Base-by-base conservation (phyloP, 805 yeast genomes). In the Yamadazyma tumulicola region DNA sequence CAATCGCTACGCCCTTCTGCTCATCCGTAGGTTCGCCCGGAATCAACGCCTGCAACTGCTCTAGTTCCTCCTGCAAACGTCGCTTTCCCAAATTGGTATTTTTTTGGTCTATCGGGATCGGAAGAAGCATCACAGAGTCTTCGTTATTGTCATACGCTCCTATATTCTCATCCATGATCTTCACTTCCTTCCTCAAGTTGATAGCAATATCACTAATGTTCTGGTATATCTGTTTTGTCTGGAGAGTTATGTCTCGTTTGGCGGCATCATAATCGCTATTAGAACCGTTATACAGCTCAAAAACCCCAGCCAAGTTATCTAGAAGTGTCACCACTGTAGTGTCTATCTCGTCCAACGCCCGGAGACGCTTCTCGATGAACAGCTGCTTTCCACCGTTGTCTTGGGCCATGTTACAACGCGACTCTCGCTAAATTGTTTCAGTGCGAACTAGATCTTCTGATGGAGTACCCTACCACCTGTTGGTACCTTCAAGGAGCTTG, bases 51-150 rank as follows among this genome's bases (percentile, higher is more conserved):
- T 42, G 36, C 41, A 50, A 42, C 12, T 46, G 46, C 21, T 31
- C 38, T 34, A 78, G 40, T 46, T 77, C 78, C 28, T 67, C 69
- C 7, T 64, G 57, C 32, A 82, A 61, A 52, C 82, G 81, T 43
- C 64, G 70, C 25, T 64, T 61, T 2, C 88, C 87, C 19, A 81
- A 70, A 61, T 74, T 70, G 4, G 85, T 75, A 22, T 87, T 85
- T 59, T 81, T 81, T 43, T 79, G 79, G 33, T 80, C 82, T 16
- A 84, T 74, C 26, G 72, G 69, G 3, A 83, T 71, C 1, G 95
- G 93, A 18, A 84, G 62, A 25, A 84, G 72, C 61, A 74, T 73
- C 14, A 74, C 49, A 20, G 51, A 51, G 31, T 70, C 72, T 13
- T 67, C 64, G 37, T 69, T 67, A 32, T 64, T 60, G 23, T 67